Evolutionary conservation across 2,329 filamentous ascomycete genomes (phyloP), one percentile per base, ranked within the genome.

Genomic region (Claviceps africana): DNA sequence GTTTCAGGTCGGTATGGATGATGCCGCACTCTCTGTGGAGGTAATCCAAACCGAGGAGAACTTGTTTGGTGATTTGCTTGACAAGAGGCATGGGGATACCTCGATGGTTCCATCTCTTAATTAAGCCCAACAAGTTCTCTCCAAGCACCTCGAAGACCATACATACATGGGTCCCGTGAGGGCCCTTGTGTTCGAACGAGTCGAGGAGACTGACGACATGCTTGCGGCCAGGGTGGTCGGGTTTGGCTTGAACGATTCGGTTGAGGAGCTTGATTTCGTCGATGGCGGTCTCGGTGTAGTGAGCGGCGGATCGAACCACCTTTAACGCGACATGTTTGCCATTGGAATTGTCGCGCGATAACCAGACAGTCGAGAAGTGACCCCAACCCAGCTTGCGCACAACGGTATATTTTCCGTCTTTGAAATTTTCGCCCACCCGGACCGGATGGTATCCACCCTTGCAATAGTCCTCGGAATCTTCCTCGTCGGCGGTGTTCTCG

Each of bases 71-170:
- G 69, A 98, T 98, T 68, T 97, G 93, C 75, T 96, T 96, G 66
- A 97, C 93, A 15, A 98, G 77, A 17, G 88, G 81, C 83, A 95
- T 95, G 44, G 93, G 93, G 54, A 98, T 97, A 48, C 93, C 93
- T 55, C 93, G 81, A 68, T 97, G 93, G 67, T 97, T 96, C 90
- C 91, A 97, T 62, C 88, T 83, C 79, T 97, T 97, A 76, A 98
- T 96, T 65, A 98, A 71, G 28, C 93, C 91, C 51, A 97, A 73
- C 57, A 97, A 71, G 65, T 97, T 97, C 76, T 97, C 90, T 51
- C 93, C 93, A 53, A 98, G 71, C 3, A 98, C 93, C 68, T 98
- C 93, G 62, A 98, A 98, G 8, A 98, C 93, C 91, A 98, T 97
- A 74, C 93, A 98, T 54, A 97, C 89, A 65, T 98, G 93, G 50